Conservation (phyloP, 768 basidiomycete species). For the Agaricus sinodeliciosus region DNA sequence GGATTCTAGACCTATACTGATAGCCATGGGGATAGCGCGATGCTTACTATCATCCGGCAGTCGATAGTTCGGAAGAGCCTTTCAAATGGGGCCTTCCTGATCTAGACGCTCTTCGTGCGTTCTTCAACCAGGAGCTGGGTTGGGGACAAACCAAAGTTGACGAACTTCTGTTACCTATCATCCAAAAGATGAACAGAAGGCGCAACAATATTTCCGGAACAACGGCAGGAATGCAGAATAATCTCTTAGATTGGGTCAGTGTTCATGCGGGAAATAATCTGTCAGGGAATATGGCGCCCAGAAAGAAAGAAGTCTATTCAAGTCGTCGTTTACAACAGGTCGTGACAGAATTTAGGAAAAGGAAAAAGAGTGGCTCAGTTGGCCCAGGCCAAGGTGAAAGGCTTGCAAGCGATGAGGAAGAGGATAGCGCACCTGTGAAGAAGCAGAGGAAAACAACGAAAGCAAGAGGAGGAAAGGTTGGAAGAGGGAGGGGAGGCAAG, state of each 20-base stretch:
- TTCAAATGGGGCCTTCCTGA: slow-evolving; percentile 99
- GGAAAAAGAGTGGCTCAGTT: slow-evolving; percentile 28
- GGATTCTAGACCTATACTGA: neutral
- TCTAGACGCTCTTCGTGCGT: slow-evolving; percentile 84
- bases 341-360: slow-evolving; percentile 73
- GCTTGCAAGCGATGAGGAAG: slow-evolving; percentile 12
- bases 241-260: slow-evolving; percentile 71
- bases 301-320: slow-evolving; percentile 73
- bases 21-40: slow-evolving; percentile 51
- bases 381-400: slow-evolving; percentile 15
- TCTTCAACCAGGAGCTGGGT: slow-evolving; percentile 69
- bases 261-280: slow-evolving; percentile 42
- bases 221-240: slow-evolving; percentile 70
- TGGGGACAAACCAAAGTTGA: slow-evolving; percentile 85
- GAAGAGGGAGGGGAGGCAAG: slow-evolving; percentile 6
- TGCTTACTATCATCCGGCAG: slow-evolving; percentile 87
- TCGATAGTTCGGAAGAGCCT: slow-evolving; percentile 86
- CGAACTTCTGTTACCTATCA: slow-evolving; percentile 85
- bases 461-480: neutral
- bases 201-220: slow-evolving; percentile 35
- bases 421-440: slow-evolving; percentile 18
- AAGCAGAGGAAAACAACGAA: slow-evolving; percentile 18
- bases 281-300: slow-evolving; percentile 63
- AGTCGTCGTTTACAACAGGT: slow-evolving; percentile 86
- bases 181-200: slow-evolving; percentile 82